Conservation (phyloP, 768 basidiomycete genomes). For the Leccinum uliginosum region DNA sequence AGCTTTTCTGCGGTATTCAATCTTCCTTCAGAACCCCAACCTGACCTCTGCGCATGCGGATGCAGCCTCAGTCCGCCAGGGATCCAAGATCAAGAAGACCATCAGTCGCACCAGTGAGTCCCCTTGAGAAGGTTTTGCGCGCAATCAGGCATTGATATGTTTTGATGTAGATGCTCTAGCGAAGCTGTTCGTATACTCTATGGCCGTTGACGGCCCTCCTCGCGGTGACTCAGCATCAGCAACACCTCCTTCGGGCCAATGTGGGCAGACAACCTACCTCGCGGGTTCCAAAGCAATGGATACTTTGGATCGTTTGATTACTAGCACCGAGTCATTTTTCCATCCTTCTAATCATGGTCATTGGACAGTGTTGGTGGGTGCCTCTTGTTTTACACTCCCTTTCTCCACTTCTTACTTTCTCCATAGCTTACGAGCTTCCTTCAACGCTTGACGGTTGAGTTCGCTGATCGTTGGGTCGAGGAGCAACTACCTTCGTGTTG, state of each 20-base stretch:
- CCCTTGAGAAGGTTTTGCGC: neutral
- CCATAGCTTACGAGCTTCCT: conserved; percentile 76
- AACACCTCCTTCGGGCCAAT: conserved; percentile 59
- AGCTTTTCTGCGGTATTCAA: neutral
- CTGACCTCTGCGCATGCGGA: conserved; percentile 72
- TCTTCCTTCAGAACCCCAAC: conserved; percentile 47
- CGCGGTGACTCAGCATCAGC: conserved; percentile 44
- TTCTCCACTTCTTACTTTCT: conserved; percentile 16
- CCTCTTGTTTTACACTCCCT: neutral
- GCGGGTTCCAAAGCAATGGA: conserved; percentile 88
- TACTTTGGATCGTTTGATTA: conserved; percentile 81
- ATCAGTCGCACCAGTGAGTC: conserved; percentile 56
- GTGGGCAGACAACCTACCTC: conserved; percentile 51
- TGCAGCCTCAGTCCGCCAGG: conserved; percentile 48
- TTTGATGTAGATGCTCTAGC: conserved; percentile 64
- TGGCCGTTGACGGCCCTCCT: conserved; percentile 73
- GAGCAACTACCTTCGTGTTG: conserved; percentile 75
- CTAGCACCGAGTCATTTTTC: conserved; percentile 91
- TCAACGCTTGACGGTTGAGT: conserved; percentile 69
- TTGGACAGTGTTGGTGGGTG: conserved; percentile 53
- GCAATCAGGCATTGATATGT: neutral
- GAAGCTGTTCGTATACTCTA: conserved; percentile 83
- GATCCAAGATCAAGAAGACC: conserved; percentile 63
- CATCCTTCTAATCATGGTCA: conserved; percentile 90
- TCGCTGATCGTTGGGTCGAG: conserved; percentile 72